These are phyloP conservation scores for Zoysia pacifica DNA, from an alignment of 176 grass and related monocot species.

Conservation along the genomic window DNA sequence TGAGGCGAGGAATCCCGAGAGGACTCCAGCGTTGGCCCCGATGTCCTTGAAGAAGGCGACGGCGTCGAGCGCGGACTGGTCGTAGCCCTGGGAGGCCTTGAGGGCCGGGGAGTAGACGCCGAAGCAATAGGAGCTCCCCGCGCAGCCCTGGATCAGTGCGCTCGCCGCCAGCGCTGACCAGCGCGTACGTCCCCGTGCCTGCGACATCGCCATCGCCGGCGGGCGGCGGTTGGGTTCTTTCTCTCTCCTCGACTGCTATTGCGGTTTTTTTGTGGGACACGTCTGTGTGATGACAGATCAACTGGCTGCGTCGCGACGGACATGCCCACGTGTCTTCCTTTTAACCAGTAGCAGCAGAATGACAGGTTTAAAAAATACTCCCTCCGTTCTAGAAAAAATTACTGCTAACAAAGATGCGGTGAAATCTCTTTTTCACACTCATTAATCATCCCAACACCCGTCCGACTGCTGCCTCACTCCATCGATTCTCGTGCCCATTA, in stretches of 20 bases:
- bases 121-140: slow-evolving; percentile 79
- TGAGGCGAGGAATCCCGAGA: slow-evolving; percentile 68
- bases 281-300: background rate
- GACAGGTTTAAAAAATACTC: too few relatives aligned
- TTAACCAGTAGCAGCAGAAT: too few relatives aligned
- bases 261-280: background rate
- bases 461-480: too few relatives aligned
- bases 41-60: slow-evolving; percentile 98
- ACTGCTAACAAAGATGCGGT: too few relatives aligned
- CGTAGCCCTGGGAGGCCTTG: slow-evolving; percentile 76
- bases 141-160: slow-evolving; percentile 67
- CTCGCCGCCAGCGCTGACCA: slow-evolving; percentile 78
- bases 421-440: too few relatives aligned
- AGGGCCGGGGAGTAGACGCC: slow-evolving; percentile 63
- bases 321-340: too few relatives aligned
- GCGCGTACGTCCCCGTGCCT: slow-evolving; percentile 37
- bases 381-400: too few relatives aligned
- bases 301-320: background rate
- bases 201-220: background rate
- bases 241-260: background rate
- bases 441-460: too few relatives aligned
- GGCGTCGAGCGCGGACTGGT: slow-evolving; percentile 82
- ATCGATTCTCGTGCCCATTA: too few relatives aligned
- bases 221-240: background rate
- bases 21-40: slow-evolving; percentile 85